Evolutionary conservation across 148 eudicot species (phyloP).

Genomic region (Amaranthus palmeri): DNA sequence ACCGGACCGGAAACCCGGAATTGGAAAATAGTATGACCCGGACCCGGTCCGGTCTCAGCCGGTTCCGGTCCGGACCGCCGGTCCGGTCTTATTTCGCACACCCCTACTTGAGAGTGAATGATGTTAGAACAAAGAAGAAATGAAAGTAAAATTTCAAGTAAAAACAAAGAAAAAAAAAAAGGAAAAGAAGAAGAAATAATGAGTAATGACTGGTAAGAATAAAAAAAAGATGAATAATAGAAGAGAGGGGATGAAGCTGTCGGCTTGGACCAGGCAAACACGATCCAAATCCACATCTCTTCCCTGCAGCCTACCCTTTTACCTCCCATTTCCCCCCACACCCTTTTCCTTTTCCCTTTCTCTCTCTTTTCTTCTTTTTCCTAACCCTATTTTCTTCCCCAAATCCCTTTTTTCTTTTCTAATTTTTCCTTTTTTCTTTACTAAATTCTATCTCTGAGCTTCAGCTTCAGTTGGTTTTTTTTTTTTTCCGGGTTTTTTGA

Average conservation of each 20-base stretch:
- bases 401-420: not conserved
- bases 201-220: no score
- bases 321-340: conserved; percentile 17
- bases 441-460: conserved; percentile 1
- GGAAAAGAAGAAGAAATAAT: not conserved
- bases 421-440: not conserved
- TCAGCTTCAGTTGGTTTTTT: not conserved
- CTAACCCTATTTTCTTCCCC: not conserved
- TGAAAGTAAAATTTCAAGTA: no score
- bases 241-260: conserved; percentile 30
- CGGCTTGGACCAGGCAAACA: conserved; percentile 41
- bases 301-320: conserved; percentile 20
- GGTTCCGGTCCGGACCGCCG: no score
- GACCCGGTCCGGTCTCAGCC: no score
- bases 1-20: no score
- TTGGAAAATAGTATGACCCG: no score
- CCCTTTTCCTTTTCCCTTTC: not conserved
- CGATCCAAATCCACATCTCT: conserved; percentile 36
- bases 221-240: conserved; percentile 5
- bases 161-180: not conserved
- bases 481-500: not conserved
- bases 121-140: no score
- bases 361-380: not conserved
- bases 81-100: no score
- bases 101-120: no score